Evolutionary conservation across 176 grass and related monocot genomes (phyloP).

Genomic region (Secale cereale): DNA sequence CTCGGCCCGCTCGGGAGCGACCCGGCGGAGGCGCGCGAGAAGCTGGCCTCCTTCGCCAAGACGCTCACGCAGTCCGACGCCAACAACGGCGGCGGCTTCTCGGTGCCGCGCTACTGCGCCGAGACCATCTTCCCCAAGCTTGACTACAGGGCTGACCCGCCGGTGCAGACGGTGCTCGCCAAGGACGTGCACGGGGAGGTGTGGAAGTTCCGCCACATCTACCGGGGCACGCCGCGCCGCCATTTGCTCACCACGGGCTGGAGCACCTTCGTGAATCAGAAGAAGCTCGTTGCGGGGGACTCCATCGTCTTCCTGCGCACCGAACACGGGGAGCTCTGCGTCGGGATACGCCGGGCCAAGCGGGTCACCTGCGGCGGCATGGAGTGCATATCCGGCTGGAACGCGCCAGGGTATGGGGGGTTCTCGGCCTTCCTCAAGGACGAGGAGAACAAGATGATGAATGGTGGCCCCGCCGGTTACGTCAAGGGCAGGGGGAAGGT

Average conservation of each 20-base stretch:
- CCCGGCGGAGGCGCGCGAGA: slow-evolving; percentile 4
- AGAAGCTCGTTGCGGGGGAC: slow-evolving; percentile 66
- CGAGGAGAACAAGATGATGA: slow-evolving; percentile 47
- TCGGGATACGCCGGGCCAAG: slow-evolving; percentile 55
- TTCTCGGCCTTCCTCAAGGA: slow-evolving; percentile 56
- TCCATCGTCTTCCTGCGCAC: slow-evolving; percentile 60
- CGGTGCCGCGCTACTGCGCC: slow-evolving; percentile 69
- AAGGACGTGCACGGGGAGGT: slow-evolving; percentile 60
- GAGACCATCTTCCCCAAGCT: slow-evolving; percentile 71
- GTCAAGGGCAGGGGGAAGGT: slow-evolving; percentile 47
- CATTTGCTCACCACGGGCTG: slow-evolving; percentile 72
- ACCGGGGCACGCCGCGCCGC: slow-evolving; percentile 63
- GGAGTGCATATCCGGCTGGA: slow-evolving; percentile 59
- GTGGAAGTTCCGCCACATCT: slow-evolving; percentile 78
- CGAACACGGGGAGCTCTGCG: slow-evolving; percentile 41
- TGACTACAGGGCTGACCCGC: slow-evolving; percentile 49
- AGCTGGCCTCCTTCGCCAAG: slow-evolving; percentile 48
- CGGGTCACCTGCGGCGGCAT: slow-evolving; percentile 31
- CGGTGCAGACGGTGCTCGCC: slow-evolving; percentile 53
- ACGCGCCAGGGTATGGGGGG: slow-evolving; percentile 40
- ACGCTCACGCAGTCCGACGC: slow-evolving; percentile 65
- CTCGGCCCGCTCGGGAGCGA: background rate
- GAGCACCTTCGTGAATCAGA: slow-evolving; percentile 72
- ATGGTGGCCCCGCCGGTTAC: slow-evolving; percentile 20
- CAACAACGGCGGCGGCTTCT: slow-evolving; percentile 76